A percentile compares a stretch with the other conserved stretches of the same genome.
These are phyloP conservation scores for Letharia columbiana DNA, from an alignment of 495 filamentous ascomycete genomes.

Conservation along the genomic window DNA sequence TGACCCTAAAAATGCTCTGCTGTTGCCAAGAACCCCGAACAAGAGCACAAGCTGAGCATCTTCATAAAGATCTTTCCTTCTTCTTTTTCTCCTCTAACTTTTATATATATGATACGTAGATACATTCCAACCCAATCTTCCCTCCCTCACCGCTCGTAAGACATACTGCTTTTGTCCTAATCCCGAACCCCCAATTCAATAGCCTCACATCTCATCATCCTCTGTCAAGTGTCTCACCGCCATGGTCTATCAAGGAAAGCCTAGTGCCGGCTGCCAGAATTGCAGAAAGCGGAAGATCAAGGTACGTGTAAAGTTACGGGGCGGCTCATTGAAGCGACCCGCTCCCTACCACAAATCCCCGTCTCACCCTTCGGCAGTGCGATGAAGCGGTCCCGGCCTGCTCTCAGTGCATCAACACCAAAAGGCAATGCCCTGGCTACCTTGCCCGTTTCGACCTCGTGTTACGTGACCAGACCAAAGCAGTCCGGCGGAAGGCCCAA, in stretches of 20 bases:
- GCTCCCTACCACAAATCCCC: neutral
- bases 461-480: constrained; percentile 56
- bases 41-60: neutral
- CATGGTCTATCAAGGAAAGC: constrained; percentile 70
- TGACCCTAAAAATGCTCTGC: neutral
- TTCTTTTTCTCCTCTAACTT: neutral
- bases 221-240: neutral
- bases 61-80: neutral
- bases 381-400: constrained; percentile 45
- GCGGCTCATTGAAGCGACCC: neutral
- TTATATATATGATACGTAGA: neutral
- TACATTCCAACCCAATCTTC: neutral
- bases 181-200: neutral
- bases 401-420: constrained; percentile 39
- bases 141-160: neutral
- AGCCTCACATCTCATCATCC: neutral
- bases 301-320: constrained; percentile 23
- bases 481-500: constrained; percentile 44
- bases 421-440: constrained; percentile 52
- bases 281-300: constrained; percentile 60
- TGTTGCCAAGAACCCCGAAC: neutral
- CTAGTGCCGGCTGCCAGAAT: constrained; percentile 58
- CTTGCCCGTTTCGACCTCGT: constrained; percentile 60
- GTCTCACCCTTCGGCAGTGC: constrained; percentile 31
- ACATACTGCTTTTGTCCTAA: constrained; percentile 1